Percentiles rank a stretch among this genome's conserved stretches.
These are phyloP conservation scores for Piromyces finnis DNA, from an alignment of 192 early-diverging fungal genomes.

Conservation along the genomic window DNA sequence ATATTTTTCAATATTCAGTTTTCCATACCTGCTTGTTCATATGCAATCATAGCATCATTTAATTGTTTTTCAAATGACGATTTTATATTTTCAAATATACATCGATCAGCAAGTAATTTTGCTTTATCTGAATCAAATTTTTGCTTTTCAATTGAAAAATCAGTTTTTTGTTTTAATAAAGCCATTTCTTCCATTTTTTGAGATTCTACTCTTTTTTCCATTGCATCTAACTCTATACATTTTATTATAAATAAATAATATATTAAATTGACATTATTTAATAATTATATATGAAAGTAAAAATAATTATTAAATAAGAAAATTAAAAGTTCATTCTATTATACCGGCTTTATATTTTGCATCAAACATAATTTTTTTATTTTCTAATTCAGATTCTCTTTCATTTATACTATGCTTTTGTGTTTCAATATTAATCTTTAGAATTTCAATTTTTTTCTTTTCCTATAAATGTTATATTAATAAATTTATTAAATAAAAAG, in stretches of 20 bases:
- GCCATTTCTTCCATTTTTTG: neutral
- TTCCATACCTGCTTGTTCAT: neutral
- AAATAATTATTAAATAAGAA: too few relatives aligned
- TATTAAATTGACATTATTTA: too few relatives aligned
- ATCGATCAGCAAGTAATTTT: neutral
- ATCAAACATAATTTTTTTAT: neutral
- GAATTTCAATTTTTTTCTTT: neutral
- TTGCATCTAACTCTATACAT: neutral
- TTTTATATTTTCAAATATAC: neutral
- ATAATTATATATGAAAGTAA: too few relatives aligned
- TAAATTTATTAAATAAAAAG: too few relatives aligned
- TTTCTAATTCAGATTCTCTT: neutral
- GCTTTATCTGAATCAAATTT: neutral
- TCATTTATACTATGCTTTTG: neutral
- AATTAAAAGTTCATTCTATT: too few relatives aligned
- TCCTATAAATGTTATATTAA: neutral
- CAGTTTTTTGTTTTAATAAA: neutral
- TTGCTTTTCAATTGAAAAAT: neutral
- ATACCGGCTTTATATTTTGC: neutral
- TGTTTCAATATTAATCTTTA: neutral
- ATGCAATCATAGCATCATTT: neutral
- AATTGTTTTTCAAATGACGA: neutral
- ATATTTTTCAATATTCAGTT: too few relatives aligned
- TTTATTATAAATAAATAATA: neutral
- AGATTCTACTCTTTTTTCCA: neutral